A percentile compares a stretch with the other conserved stretches of the same genome.
Evolutionary conservation across 345 rosid species (phyloP).

Genomic region (Moringa oleifera): DNA sequence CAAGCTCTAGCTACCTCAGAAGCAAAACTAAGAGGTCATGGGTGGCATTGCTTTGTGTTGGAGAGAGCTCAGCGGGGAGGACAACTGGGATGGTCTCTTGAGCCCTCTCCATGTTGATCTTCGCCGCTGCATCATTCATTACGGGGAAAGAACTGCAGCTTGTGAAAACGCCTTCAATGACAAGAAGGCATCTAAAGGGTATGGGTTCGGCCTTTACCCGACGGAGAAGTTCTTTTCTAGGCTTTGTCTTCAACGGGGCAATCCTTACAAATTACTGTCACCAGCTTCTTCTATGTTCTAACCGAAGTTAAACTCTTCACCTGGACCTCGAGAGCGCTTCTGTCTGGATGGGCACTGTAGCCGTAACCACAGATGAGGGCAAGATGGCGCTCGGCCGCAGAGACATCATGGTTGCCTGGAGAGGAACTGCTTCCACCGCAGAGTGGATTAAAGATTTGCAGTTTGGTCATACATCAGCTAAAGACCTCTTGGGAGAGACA

Average conservation of each 20-base stretch:
- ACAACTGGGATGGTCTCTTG: conserved; percentile 26
- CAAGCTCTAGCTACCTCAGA: too few relatives aligned
- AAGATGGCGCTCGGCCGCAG: conserved; percentile 22
- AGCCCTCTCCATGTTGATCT: conserved; percentile 26
- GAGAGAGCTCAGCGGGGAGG: conserved; percentile 21
- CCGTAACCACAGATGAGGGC: conserved; percentile 29
- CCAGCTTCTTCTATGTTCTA: conserved; percentile 19
- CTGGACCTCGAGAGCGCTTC: not conserved
- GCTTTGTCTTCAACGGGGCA: conserved; percentile 14
- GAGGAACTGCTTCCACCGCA: conserved; percentile 12
- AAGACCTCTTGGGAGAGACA: conserved; percentile 7
- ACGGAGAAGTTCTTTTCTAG: conserved; percentile 13
- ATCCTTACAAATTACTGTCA: conserved; percentile 25
- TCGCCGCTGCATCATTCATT: conserved; percentile 25
- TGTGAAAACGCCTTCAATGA: not conserved
- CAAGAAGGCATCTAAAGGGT: conserved; percentile 7
- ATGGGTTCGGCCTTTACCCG: conserved; percentile 10
- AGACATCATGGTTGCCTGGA: conserved; percentile 29
- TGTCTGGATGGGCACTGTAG: conserved; percentile 22
- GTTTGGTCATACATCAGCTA: not conserved
- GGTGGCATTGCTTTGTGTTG: not conserved
- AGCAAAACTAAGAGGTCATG: too few relatives aligned
- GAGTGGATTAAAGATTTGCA: not conserved
- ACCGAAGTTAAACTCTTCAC: not conserved
- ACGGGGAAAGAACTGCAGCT: conserved; percentile 16